Conservation (phyloP, 2,329 filamentous ascomycete species). For the Hortaea sp. region DNA sequence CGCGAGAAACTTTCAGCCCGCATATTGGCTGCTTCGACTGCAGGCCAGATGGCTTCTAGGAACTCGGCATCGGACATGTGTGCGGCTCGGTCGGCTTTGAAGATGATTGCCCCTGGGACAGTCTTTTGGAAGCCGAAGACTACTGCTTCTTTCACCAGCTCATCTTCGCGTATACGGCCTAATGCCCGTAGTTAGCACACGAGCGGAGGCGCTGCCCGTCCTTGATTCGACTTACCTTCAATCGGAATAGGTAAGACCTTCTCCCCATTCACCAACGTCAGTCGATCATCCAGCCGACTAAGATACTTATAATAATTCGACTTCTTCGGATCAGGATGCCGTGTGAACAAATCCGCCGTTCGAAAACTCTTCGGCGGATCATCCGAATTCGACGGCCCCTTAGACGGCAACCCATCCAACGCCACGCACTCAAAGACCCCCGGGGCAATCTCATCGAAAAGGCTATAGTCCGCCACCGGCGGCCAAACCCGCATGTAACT, state of each 20-base stretch:
- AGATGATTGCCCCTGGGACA: slow-evolving; percentile 22
- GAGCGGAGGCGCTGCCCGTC: no score
- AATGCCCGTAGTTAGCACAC: no score
- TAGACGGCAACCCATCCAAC: slow-evolving; percentile 24
- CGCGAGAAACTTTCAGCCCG: slow-evolving; percentile 42
- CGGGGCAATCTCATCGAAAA: slow-evolving; percentile 27
- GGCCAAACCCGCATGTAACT: slow-evolving; percentile 42
- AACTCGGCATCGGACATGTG: slow-evolving; percentile 12
- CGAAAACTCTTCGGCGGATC: slow-evolving; percentile 35
- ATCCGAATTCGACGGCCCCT: slow-evolving; percentile 35
- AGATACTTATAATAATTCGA: slow-evolving; percentile 17
- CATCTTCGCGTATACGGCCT: slow-evolving; percentile 10
- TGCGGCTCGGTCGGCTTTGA: slow-evolving; percentile 10
- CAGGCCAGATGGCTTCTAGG: slow-evolving; percentile 37
- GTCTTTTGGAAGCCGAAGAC: slow-evolving; percentile 23
- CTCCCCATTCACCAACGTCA: slow-evolving; percentile 23
- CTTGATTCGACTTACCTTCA: slow-evolving; percentile 3
- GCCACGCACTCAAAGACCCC: slow-evolving; percentile 35
- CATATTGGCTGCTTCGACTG: slow-evolving; percentile 29
- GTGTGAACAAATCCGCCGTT: slow-evolving; percentile 20
- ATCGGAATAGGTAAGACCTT: slow-evolving; percentile 19
- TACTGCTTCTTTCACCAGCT: slow-evolving; percentile 21
- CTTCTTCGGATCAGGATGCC: slow-evolving; percentile 20
- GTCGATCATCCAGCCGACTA: slow-evolving; percentile 21
- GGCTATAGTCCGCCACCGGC: slow-evolving; percentile 17